Base-by-base conservation (phyloP, 2,329 filamentous ascomycete species). In the Fusarium anguioides region DNA sequence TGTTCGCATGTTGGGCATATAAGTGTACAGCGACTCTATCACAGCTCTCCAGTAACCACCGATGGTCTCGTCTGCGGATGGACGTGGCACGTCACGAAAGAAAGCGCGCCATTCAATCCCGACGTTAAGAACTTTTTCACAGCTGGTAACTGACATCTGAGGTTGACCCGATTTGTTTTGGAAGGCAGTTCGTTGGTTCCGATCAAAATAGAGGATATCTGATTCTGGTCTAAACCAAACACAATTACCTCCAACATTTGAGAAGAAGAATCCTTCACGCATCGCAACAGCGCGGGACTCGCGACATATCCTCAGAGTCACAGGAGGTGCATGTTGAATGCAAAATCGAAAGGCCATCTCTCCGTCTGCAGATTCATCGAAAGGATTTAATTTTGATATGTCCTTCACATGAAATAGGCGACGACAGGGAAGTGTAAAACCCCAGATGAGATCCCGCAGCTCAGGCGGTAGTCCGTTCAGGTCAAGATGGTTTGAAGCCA, bases 71-170 rank as follows among this genome's bases (percentile, higher is more conserved):
- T 68, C 68, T 3, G 37, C 44, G 20, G 65, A 55, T 23, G 65
- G 64, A 9, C 64, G 73, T 1, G 75, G 70, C 1, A 72, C 71
- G 36, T 76, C 71, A 15, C 54, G 58, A 41, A 73, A 72, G 54
- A 75, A 71, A 21, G 73, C 66, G 6, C 75, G 70, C 75, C 74
- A 77, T 31, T 76, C 70, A 6, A 76, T 29, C 1, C 73, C 74
- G 3, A 74, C 64, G n/a, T 77, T 60, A 20, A 69, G 59, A 0
- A 76, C 69, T 20, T 53, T 60, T 10, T 76, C 74, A 46, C 73
- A 65, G 12, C 73, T 69, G 1, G 52, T 21, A 1, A 76, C 46
- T 4, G 45, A 46, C 4, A 67, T 52, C 9, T 53, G 54, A 18
- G 41, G 48, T 23, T 60, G 60, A 15, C 48, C 33, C 3, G 56